Base-by-base conservation (phyloP, 257 asterid genomes). In the Paraleonurus japonicus region DNA sequence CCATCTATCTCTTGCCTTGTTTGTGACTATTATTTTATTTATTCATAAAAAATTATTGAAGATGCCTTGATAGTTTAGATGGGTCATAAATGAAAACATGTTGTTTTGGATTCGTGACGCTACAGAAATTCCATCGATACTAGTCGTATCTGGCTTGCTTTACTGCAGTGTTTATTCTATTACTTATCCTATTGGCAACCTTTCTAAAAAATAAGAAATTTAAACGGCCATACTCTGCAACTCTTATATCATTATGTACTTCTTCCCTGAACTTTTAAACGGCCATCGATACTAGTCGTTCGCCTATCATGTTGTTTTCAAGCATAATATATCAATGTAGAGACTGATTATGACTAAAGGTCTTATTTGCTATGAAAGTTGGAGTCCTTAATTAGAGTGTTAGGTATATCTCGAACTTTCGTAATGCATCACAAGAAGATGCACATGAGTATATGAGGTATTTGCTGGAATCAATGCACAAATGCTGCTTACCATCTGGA, bases 401-500 rank as follows among this genome's bases (percentile, higher is more conserved):
- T 81, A 90, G 98, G 96, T 80, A 86, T 94, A 88, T 91, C 98
- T 10, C 86, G 99, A 94, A 70, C 83, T 94, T 94, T 76, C 85
- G 99, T 62, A 94, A 83, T 81, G 84, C 95, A 8, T 85, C 96
- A 73, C 99, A 94, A 82, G 99, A 94, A 82, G 99, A 94, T 80
- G 99, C 99, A 9, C 99, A 94, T 51, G 99, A 94, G 75, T 94
- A 94, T 79, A 94, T 94, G 99, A 96, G 92, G 74, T 84, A 94
- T 86, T 83, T 94, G 68, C 88, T 94, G 9, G 99, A 94, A 79
- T 89, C 96, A 3, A 94, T 94, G 99, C 99, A 94, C 81, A 94
- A 87, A 75, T 94, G 99, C 80, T 94, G 99, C 86, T 83, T 94
- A 75, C 98, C 99, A 30, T 85, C 95, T 59, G 99, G 98, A 16